phyloP scores from a whole-genome alignment of 345 rosid species.

The Dovyalis caffra region DNA sequence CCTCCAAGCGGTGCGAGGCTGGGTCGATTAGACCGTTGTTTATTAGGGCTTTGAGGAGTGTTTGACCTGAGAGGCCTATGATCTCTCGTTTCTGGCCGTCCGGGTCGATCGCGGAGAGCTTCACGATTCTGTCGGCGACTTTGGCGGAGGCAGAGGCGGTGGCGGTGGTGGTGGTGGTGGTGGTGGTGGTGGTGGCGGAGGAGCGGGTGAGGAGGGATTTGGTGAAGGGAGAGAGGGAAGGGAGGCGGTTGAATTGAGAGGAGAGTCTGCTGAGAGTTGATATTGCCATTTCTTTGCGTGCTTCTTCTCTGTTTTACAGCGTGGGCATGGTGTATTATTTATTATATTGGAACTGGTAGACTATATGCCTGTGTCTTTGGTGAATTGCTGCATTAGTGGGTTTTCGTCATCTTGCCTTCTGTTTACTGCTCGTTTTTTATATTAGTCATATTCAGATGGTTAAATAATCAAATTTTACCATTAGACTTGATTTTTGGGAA shows the following conservation, averaged over 20 bases:
- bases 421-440: too few relatives aligned
- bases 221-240: constrained; percentile 42
- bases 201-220: constrained; percentile 39
- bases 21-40: constrained; percentile 85
- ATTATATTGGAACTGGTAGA: too few relatives aligned
- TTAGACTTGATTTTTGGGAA: too few relatives aligned
- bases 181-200: constrained; percentile 35
- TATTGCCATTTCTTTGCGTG: constrained; percentile 39
- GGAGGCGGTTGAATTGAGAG: constrained; percentile 56
- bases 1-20: constrained; percentile 85
- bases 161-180: too few relatives aligned
- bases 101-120: constrained; percentile 76
- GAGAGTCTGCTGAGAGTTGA: constrained; percentile 56
- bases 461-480: too few relatives aligned
- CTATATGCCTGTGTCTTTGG: too few relatives aligned
- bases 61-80: constrained; percentile 81
- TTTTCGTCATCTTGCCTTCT: too few relatives aligned
- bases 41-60: constrained; percentile 74
- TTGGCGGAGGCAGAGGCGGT: constrained; percentile 71
- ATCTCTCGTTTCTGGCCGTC: constrained; percentile 74
- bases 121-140: constrained; percentile 88
- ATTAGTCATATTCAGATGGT: too few relatives aligned
- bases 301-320: background rate
- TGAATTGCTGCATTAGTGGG: too few relatives aligned
- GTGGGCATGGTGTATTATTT: background rate